phyloP scores from a whole-genome alignment of 306 rosid genomes.

The Erythrophleum fordii region DNA sequence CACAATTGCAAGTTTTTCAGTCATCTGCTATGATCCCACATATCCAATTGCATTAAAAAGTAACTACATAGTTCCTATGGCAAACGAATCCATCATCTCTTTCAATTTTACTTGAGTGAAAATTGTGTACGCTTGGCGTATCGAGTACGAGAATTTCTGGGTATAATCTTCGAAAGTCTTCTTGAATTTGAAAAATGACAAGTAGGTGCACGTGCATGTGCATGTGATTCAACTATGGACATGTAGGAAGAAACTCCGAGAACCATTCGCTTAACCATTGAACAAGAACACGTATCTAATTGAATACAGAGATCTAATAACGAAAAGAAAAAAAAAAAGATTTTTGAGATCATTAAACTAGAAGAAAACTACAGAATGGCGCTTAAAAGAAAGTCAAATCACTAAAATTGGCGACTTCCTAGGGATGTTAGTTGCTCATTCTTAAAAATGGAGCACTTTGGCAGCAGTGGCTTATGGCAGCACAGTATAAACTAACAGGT shows the following conservation, averaged over 20 bases:
- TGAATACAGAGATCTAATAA: background rate
- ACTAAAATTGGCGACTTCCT: background rate
- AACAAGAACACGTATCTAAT: background rate
- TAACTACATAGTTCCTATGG: background rate
- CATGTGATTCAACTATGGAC: slow-evolving; percentile 2
- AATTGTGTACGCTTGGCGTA: background rate
- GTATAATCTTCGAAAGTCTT: background rate
- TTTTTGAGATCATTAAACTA: slow-evolving; percentile 7
- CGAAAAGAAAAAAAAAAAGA: background rate
- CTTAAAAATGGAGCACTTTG: slow-evolving; percentile 9
- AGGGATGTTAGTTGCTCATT: background rate
- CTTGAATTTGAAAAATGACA: background rate
- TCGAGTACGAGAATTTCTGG: background rate
- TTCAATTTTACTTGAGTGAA: background rate
- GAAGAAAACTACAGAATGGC: background rate
- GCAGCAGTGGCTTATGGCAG: background rate
- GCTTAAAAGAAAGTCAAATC: background rate
- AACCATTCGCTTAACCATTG: background rate
- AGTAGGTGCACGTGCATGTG: background rate
- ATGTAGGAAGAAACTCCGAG: background rate
- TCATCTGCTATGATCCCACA: background rate
- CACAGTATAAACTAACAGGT: too few species aligned
- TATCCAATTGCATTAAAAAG: background rate
- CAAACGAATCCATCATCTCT: background rate
- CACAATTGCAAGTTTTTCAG: background rate